Base-by-base conservation (phyloP, 148 eudicot species). In the Linanthus parryae region DNA sequence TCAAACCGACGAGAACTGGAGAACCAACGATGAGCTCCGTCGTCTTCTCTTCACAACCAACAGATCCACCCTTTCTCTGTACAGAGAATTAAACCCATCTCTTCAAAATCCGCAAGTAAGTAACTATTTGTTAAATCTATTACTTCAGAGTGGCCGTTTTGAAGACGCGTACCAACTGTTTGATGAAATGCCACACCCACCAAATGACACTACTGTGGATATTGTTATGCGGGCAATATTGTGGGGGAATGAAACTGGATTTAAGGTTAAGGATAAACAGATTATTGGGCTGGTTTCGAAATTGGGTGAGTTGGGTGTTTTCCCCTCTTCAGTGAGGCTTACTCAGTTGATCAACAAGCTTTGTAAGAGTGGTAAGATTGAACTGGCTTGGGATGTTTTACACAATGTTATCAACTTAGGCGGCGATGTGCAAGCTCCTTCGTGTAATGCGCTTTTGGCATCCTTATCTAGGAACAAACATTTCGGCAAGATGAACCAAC, bases 101-200 rank as follows among this genome's bases (percentile, higher is more conserved):
- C 81, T 0, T 61, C 37, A 52, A 67, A 30, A 73, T 46, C 13
- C 45, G 81, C 17, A 51, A 20, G 57, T n/a, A n/a, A 35, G 70
- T 20, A 87, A 87, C 54, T 68, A 54, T 14, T 21, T 87, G 28
- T 19, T 81, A 11, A 58, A 34, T 23, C 66, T 26, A 13, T 6
- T 87, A 34, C 13, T 81, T 20, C 42, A 39, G 23, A 64, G 24
- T 27, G 70, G 77, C 2, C 34, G 72, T 1, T 49, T 73, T 26
- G 74, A 69, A 44, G 73, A 77, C 73, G 97, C 89, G 8, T 43
- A 63, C 67, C 64, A 79, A 24, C 51, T 92, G 96, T 70, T 92
- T 64, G 94, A 81, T 44, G 83, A 80, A 87, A 84, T 92, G 98
- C 83, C 79, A 57, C 56, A 75, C 16, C 71, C 52, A 6, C 77